Base-by-base conservation (phyloP, 192 early-diverging fungal genomes). In the Blastocladiella britannica region DNA sequence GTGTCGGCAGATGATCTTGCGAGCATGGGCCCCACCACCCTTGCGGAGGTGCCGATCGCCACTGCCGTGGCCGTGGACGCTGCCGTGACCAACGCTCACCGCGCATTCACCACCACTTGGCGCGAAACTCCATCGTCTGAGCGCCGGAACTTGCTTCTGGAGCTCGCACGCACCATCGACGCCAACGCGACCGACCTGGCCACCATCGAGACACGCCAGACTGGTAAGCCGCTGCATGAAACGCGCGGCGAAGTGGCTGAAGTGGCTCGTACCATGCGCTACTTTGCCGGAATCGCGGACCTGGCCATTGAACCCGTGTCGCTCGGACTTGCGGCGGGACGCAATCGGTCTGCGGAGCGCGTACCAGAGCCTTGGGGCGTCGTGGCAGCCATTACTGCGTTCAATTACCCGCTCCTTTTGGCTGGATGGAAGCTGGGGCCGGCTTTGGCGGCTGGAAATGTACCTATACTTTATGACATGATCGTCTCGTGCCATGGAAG, bases 351-450 rank as follows among this genome's bases (percentile, higher is more conserved):
- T 57, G 37, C 12, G 15, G 15, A 20, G 37, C 37, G 0, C 20
- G 58, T 69, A 54, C 65, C 69, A 52, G 68, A 69, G 55, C 72
- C 75, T 0, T 57, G 72, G 20, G 75, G 75, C 51, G 72, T 77
- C 0, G 59, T 67, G 22, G 75, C 70, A 0, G 63, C 73, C 26
- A 76, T 79, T 53, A 72, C 70, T 18, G 69, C 72, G 8, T 84
- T 77, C 57, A 82, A 84, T 65, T 82, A 81, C 43, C 82, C 82
- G 0, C 66, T 84, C 5, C 63, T 64, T 25, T 43, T 77, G 52
- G 59, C 69, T 22, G 63, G 63, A 1, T 72, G 71, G 71, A 72
- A 69, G 63, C 61, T 72, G 25, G 71, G 67, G 23, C 71, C 71
- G 29, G 71, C 71, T 4, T 63, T 72, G 53, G 71, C 71, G 0